Evolutionary conservation across 352 stramenopile genomes (phyloP).

Genomic region (Salisapilia sapeloensis): DNA sequence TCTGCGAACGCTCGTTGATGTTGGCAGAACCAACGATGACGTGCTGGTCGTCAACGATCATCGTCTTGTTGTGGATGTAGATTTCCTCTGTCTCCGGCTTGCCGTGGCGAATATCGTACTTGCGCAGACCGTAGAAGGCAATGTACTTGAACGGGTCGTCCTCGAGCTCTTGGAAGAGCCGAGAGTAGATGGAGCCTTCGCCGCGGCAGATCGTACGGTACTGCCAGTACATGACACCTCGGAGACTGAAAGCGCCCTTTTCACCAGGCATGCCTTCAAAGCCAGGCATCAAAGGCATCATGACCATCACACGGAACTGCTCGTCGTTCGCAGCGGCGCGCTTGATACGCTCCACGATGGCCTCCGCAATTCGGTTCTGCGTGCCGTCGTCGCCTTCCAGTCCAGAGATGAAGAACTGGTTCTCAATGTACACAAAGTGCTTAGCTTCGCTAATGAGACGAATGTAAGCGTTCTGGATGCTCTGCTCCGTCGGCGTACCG

Average conservation of each 20-base stretch:
- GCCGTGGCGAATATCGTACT: conserved; percentile 2
- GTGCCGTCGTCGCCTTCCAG: conserved; percentile 19
- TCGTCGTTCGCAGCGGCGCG: conserved; percentile 3
- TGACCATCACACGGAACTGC: conserved; percentile 8
- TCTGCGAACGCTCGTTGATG: conserved; percentile 9
- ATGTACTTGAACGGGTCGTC: conserved; percentile 6
- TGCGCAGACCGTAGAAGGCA: conserved; percentile 6
- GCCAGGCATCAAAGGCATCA: conserved; percentile 6
- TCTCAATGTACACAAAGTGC: conserved; percentile 45
- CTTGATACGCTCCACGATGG: conserved; percentile 6
- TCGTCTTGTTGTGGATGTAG: conserved; percentile 12
- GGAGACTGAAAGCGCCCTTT: conserved; percentile 4
- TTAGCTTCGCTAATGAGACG: conserved; percentile 19
- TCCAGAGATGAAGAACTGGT: conserved; percentile 17
- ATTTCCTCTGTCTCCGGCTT: conserved; percentile 8
- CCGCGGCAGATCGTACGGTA: conserved; percentile 8
- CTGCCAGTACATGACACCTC: conserved; percentile 10
- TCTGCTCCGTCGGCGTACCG: conserved; percentile 13
- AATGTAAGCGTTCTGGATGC: conserved; percentile 27
- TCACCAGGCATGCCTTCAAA: conserved; percentile 7
- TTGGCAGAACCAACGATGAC: conserved; percentile 9
- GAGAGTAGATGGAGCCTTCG: conserved; percentile 5
- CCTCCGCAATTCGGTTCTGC: conserved; percentile 7
- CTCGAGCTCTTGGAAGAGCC: conserved; percentile 1
- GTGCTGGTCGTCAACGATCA: conserved; percentile 8